Conservation (phyloP, 2,329 filamentous ascomycete species). For the Sporothrix globosa region DNA sequence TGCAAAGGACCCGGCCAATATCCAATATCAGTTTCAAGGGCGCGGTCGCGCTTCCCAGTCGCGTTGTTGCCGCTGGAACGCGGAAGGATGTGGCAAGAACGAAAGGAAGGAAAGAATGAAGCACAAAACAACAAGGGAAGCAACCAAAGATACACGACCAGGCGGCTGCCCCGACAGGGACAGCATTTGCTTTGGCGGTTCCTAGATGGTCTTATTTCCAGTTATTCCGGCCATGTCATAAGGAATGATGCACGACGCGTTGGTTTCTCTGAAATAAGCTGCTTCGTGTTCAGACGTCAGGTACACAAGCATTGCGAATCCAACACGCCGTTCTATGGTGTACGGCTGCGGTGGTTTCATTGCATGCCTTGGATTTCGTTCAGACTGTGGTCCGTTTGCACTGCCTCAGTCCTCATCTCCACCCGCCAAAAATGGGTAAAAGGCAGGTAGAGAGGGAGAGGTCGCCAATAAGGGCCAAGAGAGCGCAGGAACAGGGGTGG, state of each 20-base stretch:
- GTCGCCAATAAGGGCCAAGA: conserved; percentile 7
- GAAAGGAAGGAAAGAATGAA: conserved; percentile 4
- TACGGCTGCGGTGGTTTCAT: background rate
- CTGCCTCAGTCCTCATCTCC: conserved; percentile 29
- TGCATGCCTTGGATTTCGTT: conserved; percentile 8
- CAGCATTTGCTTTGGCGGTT: conserved; percentile 2
- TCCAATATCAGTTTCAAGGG: background rate
- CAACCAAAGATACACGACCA: background rate
- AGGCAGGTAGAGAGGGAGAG: conserved; percentile 3
- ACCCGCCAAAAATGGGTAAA: conserved; percentile 1
- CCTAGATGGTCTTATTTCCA: background rate
- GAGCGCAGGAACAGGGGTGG: conserved; percentile 12
- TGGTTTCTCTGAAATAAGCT: background rate
- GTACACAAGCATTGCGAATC: background rate
- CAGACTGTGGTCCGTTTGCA: conserved; percentile 19
- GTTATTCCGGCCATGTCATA: conserved; percentile 4
- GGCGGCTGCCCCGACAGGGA: background rate
- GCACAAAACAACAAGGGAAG: background rate
- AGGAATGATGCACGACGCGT: too few relatives aligned
- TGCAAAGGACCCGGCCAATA: conserved; percentile 1
- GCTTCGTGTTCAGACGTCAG: background rate
- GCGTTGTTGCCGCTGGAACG: conserved; percentile 2
- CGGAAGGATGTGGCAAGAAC: conserved; percentile 3
- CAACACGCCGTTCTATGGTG: too few relatives aligned
- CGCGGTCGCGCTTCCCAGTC: conserved; percentile 8